These are phyloP conservation scores for Rosa hybrid DNA, from an alignment of 331 rosid species.

Conservation along the genomic window DNA sequence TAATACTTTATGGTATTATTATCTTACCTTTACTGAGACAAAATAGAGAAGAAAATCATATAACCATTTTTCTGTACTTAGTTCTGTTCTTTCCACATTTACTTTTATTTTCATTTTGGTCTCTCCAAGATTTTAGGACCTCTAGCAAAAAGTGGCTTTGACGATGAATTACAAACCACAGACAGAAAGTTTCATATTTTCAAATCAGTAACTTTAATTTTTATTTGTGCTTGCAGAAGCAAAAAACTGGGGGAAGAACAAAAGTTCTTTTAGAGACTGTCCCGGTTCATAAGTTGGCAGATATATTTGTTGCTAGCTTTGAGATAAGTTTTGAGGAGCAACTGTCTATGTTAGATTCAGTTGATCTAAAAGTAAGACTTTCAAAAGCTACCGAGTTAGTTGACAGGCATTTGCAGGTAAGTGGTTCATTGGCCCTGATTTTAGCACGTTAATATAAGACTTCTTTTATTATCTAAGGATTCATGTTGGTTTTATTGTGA, in stretches of 20 bases:
- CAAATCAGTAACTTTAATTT: conserved; percentile 30
- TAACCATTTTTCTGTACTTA: background rate
- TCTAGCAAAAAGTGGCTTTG: background rate
- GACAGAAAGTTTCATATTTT: background rate
- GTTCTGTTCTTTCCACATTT: background rate
- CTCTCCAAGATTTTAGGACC: background rate
- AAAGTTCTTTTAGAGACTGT: conserved; percentile 96
- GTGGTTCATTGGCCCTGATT: conserved; percentile 8
- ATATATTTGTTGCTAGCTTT: conserved; percentile 98
- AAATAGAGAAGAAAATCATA: background rate
- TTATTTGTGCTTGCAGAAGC: conserved; percentile 64
- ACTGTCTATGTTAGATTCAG: conserved; percentile 90
- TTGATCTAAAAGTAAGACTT: conserved; percentile 89
- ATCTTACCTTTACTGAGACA: conserved; percentile 15
- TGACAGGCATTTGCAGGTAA: conserved; percentile 96
- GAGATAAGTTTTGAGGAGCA: conserved; percentile 99
- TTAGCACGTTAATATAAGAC: background rate
- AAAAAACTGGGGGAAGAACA: conserved; percentile 94
- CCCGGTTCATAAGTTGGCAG: conserved; percentile 96
- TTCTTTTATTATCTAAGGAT: conserved; percentile 26
- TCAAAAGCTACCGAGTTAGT: conserved; percentile 97
- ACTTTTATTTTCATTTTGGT: background rate
- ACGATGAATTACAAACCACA: background rate
- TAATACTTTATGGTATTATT: conserved; percentile 28
- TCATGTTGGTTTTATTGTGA: conserved; percentile 41